Evolutionary conservation across 768 basidiomycete species (phyloP).

Genomic region (Pleurotus platypus): DNA sequence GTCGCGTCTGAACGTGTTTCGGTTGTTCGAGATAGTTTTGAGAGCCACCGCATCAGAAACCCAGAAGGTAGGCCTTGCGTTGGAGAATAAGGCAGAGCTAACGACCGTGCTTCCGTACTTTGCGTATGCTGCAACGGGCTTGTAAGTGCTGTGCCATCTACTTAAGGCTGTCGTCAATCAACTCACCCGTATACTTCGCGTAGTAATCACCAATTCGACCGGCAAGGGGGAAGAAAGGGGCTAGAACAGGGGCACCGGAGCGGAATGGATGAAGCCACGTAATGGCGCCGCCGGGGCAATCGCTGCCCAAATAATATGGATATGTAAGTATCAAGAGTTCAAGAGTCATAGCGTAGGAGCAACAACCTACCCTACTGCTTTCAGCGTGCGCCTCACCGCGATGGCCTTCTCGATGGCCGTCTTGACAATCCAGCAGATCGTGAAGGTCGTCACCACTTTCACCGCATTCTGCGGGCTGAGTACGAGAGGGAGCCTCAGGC

Average conservation of each 20-base stretch:
- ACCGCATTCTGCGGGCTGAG: not conserved
- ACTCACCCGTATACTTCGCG: constrained; percentile 1
- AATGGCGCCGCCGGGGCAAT: constrained; percentile 1
- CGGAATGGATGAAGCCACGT: constrained; percentile 9
- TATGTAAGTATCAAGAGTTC: not conserved
- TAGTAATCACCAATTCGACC: constrained; percentile 5
- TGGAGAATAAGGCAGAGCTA: constrained; percentile 29
- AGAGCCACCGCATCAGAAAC: constrained; percentile 40
- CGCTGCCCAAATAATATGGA: not conserved
- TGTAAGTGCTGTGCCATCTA: not conserved
- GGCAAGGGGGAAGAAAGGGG: not conserved
- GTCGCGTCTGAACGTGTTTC: constrained; percentile 37
- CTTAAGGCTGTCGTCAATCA: not conserved
- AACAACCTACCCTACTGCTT: not conserved
- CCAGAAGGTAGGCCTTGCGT: constrained; percentile 31
- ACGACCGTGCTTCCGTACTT: constrained; percentile 35
- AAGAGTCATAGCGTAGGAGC: not conserved
- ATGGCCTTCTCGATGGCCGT: not conserved
- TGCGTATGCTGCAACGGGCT: constrained; percentile 22
- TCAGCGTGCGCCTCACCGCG: not conserved
- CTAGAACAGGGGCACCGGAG: constrained; percentile 2
- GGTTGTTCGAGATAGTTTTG: constrained; percentile 27
- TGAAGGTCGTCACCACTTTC: not conserved
- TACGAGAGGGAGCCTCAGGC: not conserved
- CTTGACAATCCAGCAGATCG: constrained; percentile 1